These are phyloP conservation scores for Nitzschia inconspicua DNA, from an alignment of 108 stramenopile species.

Conservation along the genomic window DNA sequence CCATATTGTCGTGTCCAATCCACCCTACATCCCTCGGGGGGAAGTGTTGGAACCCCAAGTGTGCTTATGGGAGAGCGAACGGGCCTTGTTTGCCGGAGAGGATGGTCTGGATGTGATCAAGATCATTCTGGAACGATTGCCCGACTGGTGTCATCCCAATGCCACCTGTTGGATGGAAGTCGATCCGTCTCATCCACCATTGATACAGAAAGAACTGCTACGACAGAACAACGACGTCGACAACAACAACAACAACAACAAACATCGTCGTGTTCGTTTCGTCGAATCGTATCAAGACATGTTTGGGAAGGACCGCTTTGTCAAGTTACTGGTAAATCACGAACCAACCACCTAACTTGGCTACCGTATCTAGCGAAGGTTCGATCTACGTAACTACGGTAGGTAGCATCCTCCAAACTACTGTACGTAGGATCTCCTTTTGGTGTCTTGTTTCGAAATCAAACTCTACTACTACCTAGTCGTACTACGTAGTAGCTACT, in stretches of 20 bases:
- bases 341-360: no score
- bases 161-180: constrained; percentile 88
- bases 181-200: constrained; percentile 70
- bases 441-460: no score
- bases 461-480: no score
- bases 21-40: constrained; percentile 87
- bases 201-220: constrained; percentile 35
- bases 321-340: constrained; percentile 38
- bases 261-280: constrained; percentile 14
- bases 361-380: no score
- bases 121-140: constrained; percentile 62
- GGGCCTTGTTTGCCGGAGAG: constrained; percentile 82
- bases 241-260: neutral
- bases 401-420: no score
- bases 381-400: no score
- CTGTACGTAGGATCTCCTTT: no score
- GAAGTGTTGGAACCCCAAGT: constrained; percentile 61
- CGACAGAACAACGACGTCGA: neutral
- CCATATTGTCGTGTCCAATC: constrained; percentile 92
- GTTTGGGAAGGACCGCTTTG: constrained; percentile 74
- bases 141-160: constrained; percentile 43
- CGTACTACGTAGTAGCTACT: no score
- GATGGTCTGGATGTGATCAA: constrained; percentile 90
- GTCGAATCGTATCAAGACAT: constrained; percentile 50
- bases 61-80: constrained; percentile 60